These are phyloP conservation scores for Leptographium wingfieldii DNA, from an alignment of 2,329 filamentous ascomycete species.

Conservation along the genomic window DNA sequence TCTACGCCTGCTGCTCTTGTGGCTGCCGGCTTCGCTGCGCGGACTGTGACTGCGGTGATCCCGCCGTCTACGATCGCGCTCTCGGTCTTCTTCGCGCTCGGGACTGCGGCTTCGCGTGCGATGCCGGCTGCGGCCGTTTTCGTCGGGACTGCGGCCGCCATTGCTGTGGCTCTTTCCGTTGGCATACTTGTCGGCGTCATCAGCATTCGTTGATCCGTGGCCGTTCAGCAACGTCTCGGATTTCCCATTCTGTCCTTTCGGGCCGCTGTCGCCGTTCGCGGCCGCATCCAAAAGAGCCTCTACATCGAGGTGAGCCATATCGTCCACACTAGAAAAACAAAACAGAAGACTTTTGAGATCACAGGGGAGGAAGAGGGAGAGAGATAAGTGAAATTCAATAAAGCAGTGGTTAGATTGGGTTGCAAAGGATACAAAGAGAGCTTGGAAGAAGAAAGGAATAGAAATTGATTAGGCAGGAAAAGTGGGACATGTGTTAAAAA, in stretches of 20 bases:
- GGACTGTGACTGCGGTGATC: slow-evolving; percentile 45
- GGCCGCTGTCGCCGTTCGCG: slow-evolving; percentile 39
- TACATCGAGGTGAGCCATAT: slow-evolving; percentile 63
- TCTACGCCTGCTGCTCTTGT: slow-evolving; percentile 69
- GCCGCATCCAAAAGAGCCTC: slow-evolving; percentile 85
- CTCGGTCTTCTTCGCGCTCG: slow-evolving; percentile 22
- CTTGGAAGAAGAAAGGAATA: not conserved
- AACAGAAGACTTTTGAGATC: not conserved
- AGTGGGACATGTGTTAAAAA: not conserved
- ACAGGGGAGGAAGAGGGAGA: not conserved
- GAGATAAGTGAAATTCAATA: not conserved
- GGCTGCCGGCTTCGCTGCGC: slow-evolving; percentile 44
- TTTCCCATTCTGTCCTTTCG: slow-evolving; percentile 26
- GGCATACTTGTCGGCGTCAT: slow-evolving; percentile 4
- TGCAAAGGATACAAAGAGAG: not conserved
- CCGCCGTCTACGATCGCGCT: slow-evolving; percentile 29
- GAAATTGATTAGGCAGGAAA: not conserved
- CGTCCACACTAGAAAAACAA: not conserved
- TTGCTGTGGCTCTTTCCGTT: not conserved
- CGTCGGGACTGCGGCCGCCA: not conserved
- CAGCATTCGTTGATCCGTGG: slow-evolving; percentile 6
- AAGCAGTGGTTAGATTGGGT: not conserved
- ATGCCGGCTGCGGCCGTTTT: slow-evolving; percentile 5
- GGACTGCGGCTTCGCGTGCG: slow-evolving; percentile 1
- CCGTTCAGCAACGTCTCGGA: slow-evolving; percentile 16